Conservation (phyloP, 306 rosid species). For the Gynostemma pentaphyllum region DNA sequence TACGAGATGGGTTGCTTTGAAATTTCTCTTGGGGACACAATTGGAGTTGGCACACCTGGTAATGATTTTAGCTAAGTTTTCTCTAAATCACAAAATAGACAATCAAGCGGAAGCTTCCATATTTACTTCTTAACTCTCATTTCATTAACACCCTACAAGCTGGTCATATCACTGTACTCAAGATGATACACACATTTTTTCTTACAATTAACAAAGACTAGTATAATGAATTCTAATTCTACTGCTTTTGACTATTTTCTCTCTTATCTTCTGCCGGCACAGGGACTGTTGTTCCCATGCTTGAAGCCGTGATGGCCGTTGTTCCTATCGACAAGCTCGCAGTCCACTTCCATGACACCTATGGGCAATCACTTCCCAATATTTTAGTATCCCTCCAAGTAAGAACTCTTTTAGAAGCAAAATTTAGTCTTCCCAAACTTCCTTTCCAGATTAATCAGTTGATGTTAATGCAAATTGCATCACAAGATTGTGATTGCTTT, state of each 20-base stretch:
- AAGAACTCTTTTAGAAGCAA: conserved; percentile 17
- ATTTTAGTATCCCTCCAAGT: conserved; percentile 80
- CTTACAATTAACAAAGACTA: neutral
- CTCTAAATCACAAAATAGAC: neutral
- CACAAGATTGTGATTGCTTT: neutral
- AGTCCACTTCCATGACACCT: conserved; percentile 92
- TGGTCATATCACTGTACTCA: neutral
- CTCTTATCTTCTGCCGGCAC: conserved; percentile 4
- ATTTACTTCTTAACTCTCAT: neutral
- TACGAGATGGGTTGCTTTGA: conserved; percentile 95
- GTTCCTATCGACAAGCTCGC: conserved; percentile 71
- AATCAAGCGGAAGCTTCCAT: neutral
- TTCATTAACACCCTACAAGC: neutral
- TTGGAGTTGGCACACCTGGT: conserved; percentile 91
- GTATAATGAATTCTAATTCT: neutral
- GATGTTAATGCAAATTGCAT: neutral
- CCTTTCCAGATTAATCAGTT: neutral
- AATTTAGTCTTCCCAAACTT: neutral
- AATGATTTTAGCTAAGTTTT: conserved; percentile 7
- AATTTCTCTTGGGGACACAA: conserved; percentile 94
- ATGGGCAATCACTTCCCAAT: conserved; percentile 77
- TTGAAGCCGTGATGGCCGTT: conserved; percentile 66
- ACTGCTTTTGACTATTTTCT: neutral
- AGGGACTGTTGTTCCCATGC: conserved; percentile 83
- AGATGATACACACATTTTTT: neutral